Evolutionary conservation across 257 asterid genomes (phyloP).

Genomic region (Solanum ossicruentum): DNA sequence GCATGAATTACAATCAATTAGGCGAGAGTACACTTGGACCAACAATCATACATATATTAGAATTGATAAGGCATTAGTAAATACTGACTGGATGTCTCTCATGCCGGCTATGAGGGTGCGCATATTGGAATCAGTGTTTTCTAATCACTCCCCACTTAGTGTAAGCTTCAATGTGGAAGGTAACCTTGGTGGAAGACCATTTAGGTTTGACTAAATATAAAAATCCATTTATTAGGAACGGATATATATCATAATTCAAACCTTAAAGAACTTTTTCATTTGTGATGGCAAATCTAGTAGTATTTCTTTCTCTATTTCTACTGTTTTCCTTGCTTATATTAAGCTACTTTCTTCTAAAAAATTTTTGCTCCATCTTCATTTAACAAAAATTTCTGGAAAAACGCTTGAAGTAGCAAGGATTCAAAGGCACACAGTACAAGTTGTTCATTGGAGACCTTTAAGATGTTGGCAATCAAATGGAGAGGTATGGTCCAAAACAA

Average conservation of each 20-base stretch:
- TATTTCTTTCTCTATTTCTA: conserved; percentile 2
- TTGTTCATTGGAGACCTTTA: conserved; percentile 28
- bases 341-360: conserved; percentile 8
- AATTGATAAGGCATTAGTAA: no score
- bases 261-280: neutral
- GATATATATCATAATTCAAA: neutral
- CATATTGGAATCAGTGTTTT: no score
- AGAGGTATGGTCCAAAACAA: conserved; percentile 42
- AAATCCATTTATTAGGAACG: neutral
- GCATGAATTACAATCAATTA: no score
- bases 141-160: no score
- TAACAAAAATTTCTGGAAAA: conserved; percentile 32
- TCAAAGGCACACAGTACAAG: conserved; percentile 33
- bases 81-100: no score
- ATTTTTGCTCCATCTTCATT: conserved; percentile 18
- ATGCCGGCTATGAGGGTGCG: no score
- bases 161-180: no score
- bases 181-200: no score
- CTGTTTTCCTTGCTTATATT: conserved; percentile 3
- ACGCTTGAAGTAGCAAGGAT: conserved; percentile 26
- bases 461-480: conserved; percentile 18
- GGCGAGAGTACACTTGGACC: no score
- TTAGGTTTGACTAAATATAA: neutral
- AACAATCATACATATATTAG: no score
- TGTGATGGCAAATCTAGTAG: conserved; percentile 15